Conservation (phyloP, 176 grass and related monocot species). For the barley (Hordeum vulgare) region MorexV3_pseudomolecules_assembly NC_058522.1:558791021-558791520, state of each 20-base stretch:
- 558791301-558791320: not conserved
- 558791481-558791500: constrained; percentile 86
- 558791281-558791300: not conserved
- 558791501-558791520: constrained; percentile 94
- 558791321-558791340: not conserved
- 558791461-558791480: constrained; percentile 27
- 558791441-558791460: not conserved
- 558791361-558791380: not conserved
- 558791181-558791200: not conserved
- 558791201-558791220: not conserved
- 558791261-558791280: not conserved
- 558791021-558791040: not conserved
- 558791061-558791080: not conserved
- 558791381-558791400: not conserved
- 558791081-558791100: not conserved
- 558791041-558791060: not conserved
- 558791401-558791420: not conserved
- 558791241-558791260: not conserved
- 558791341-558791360: not conserved
- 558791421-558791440: not conserved
- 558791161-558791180: not conserved
- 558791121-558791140: not conserved
- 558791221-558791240: not conserved
- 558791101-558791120: not conserved
- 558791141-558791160: not conserved